A percentile compares a stretch with the other conserved stretches of the same genome.
These are phyloP conservation scores for Cnidoscolus chayamansa DNA, from an alignment of 441 rosid species.

Conservation along the genomic window DNA sequence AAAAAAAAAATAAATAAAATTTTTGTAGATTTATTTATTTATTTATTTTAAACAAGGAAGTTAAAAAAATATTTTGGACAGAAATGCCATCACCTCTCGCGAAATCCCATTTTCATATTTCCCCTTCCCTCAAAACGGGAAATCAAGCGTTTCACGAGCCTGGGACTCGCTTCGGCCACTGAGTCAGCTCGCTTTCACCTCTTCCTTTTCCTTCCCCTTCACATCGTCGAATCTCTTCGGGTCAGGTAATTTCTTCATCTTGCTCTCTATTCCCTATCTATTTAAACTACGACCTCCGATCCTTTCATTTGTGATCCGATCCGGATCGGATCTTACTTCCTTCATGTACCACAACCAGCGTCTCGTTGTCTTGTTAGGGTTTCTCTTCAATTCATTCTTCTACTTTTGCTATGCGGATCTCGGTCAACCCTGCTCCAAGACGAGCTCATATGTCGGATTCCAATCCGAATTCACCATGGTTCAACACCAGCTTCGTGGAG, in stretches of 20 bases:
- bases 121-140: not conserved
- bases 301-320: slow-evolving; percentile 21
- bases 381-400: slow-evolving; percentile 35
- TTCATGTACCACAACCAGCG: slow-evolving; percentile 45
- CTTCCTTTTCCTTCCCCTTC: not conserved
- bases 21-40: too few relatives aligned
- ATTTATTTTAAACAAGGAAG: too few relatives aligned
- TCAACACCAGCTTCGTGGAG: slow-evolving; percentile 85
- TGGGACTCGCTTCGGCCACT: slow-evolving; percentile 3
- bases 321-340: slow-evolving; percentile 29
- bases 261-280: not conserved
- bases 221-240: not conserved
- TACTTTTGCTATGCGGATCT: slow-evolving; percentile 45
- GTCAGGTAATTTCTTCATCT: not conserved
- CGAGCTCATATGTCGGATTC: slow-evolving; percentile 55
- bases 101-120: too few relatives aligned
- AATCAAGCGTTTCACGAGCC: not conserved
- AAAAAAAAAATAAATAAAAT: too few relatives aligned
- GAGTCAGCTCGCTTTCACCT: slow-evolving; percentile 16
- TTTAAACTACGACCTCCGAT: not conserved
- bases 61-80: not conserved
- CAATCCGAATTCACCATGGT: slow-evolving; percentile 68
- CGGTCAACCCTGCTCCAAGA: slow-evolving; percentile 45
- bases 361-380: slow-evolving; percentile 22
- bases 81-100: not conserved